Conservation (phyloP, 257 asterid genomes). For the Capsicum baccatum region DNA sequence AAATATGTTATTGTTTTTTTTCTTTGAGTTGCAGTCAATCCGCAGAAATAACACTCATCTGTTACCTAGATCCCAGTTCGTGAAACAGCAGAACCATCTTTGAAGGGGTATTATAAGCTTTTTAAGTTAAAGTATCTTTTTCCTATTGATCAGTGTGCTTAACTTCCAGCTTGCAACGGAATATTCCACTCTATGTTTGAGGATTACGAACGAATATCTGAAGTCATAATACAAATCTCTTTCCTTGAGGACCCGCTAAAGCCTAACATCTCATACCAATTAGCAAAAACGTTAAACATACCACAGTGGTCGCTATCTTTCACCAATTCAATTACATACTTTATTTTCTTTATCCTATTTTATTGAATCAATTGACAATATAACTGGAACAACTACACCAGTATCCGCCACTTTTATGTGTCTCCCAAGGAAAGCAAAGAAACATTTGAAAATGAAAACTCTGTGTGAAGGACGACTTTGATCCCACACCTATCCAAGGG, state of each 20-base stretch:
- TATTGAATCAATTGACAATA: neutral
- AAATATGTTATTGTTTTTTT: too few species aligned
- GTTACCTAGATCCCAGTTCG: too few species aligned
- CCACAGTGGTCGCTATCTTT: neutral
- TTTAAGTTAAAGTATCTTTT: too few species aligned
- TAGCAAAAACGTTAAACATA: neutral
- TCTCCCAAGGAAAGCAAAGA: neutral
- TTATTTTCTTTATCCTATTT: neutral
- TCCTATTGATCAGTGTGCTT: too few species aligned
- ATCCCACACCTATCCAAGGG: neutral
- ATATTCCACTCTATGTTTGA: neutral
- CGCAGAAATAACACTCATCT: neutral
- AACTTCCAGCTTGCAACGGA: too few species aligned
- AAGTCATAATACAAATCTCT: neutral
- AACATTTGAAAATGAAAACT: neutral
- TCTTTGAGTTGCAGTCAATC: too few species aligned
- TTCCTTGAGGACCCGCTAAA: neutral
- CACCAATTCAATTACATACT: neutral
- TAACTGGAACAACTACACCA: neutral
- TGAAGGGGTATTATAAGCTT: too few species aligned
- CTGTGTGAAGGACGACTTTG: neutral
- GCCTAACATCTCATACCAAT: neutral
- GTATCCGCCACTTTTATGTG: neutral
- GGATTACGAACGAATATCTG: neutral
- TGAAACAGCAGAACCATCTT: too few species aligned